A percentile compares a stretch with the other conserved stretches of the same genome.
Evolutionary conservation across 805 yeast genomes (phyloP).

Genomic region (Kodamaea kaohsiungensis): DNA sequence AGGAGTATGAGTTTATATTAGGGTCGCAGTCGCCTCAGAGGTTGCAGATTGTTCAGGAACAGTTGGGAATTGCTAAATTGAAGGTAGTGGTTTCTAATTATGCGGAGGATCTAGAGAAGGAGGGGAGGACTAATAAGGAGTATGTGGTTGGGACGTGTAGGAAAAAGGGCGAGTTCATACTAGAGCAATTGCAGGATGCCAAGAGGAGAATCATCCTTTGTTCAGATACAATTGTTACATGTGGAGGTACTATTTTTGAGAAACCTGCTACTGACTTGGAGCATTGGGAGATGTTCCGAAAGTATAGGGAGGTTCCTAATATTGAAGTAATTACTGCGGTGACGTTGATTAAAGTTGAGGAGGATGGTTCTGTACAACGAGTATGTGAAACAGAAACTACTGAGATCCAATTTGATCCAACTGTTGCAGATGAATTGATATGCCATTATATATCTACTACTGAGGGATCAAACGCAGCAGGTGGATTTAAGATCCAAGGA

Average conservation of each 20-base stretch:
- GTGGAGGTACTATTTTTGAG: constrained; percentile 65
- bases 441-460: constrained; percentile 61
- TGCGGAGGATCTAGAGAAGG: constrained; percentile 72
- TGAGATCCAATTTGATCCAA: constrained; percentile 48
- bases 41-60: constrained; percentile 58
- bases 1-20: constrained; percentile 47
- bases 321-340: constrained; percentile 39
- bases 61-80: constrained; percentile 52
- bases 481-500: constrained; percentile 87
- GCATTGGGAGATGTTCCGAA: constrained; percentile 32
- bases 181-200: constrained; percentile 37
- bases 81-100: constrained; percentile 64
- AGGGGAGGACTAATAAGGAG: constrained; percentile 38
- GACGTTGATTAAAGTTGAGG: constrained; percentile 20
- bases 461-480: constrained; percentile 85
- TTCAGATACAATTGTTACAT: constrained; percentile 79
- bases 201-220: constrained; percentile 43
- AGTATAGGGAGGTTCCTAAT: constrained; percentile 20
- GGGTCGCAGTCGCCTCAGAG: constrained; percentile 89
- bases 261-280: constrained; percentile 56
- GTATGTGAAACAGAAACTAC: constrained; percentile 30
- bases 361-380: constrained; percentile 7
- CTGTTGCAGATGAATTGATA: constrained; percentile 55
- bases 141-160: constrained; percentile 74
- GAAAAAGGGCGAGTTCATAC: constrained; percentile 66